A percentile compares a stretch with the other conserved stretches of the same genome.
phyloP scores from a whole-genome alignment of 306 rosid species.

The Luffa aegyptiaca region DNA sequence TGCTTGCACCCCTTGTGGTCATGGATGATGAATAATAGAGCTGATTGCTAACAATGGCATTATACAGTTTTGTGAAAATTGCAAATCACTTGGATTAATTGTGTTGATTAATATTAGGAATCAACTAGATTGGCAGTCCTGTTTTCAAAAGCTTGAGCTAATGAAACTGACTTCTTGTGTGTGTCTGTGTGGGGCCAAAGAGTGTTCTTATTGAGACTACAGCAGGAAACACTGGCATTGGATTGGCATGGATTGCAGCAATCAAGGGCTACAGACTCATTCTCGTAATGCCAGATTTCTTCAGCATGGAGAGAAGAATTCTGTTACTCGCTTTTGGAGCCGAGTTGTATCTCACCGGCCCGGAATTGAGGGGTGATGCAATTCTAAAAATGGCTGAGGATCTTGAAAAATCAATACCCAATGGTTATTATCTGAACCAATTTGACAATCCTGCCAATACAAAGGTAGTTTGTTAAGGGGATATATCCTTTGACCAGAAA shows the following conservation, averaged over 20 bases:
- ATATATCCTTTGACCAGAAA: not conserved
- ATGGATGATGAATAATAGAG: not conserved
- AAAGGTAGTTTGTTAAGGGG: conserved; percentile 21
- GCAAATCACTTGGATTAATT: not conserved
- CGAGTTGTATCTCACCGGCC: conserved; percentile 52
- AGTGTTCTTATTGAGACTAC: conserved; percentile 66
- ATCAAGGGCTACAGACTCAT: conserved; percentile 54
- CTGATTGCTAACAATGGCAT: not conserved
- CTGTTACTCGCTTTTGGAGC: conserved; percentile 71
- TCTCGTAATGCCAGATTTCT: conserved; percentile 44
- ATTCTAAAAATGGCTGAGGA: conserved; percentile 41
- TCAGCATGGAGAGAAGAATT: conserved; percentile 56
- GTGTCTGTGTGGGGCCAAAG: conserved; percentile 22
- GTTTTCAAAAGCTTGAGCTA: conserved; percentile 16
- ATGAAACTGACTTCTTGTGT: conserved; percentile 1
- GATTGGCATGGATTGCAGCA: conserved; percentile 67
- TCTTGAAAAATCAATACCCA: conserved; percentile 38
- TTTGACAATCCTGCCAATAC: conserved; percentile 67
- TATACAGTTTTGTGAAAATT: not conserved
- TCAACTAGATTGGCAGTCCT: not conserved
- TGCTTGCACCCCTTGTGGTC: not conserved
- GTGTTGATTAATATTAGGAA: not conserved
- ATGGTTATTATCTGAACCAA: conserved; percentile 40
- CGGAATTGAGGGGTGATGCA: conserved; percentile 41
- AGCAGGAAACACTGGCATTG: conserved; percentile 82